Evolutionary conservation across 2,329 filamentous ascomycete genomes (phyloP), one percentile per base, ranked within the genome.

Genomic region (Dactylellina cionopaga): DNA sequence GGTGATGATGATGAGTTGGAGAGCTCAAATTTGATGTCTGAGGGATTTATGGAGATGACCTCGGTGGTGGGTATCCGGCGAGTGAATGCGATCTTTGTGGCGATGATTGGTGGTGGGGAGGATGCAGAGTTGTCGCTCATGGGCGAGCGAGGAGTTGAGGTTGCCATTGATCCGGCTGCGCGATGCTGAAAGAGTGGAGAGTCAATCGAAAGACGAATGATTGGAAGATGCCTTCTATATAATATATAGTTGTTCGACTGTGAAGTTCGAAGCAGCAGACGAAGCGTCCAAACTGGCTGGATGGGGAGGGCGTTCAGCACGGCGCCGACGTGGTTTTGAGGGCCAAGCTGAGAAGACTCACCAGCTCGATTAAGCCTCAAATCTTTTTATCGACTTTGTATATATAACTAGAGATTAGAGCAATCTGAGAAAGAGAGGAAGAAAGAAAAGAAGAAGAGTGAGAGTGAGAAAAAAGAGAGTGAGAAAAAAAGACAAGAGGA

Each of bases 1-100:
- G 56, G 47, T 4, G 25, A 35, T 19, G 41, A 35, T n/a, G 56
- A 35, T 2, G 68, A 73, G 10, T 25, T 51, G 1, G 64, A 63
- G 6, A 73, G 54, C 31, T 73, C 65, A 35, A 76, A 75, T 15
- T 44, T 70, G 13, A 76, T 76, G 17, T 74, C 72, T 13, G 64
- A 62, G 9, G 75, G 44, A 6, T 75, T 74, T 49, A 76, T 70
- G 29, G 64, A 69, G 5, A 72, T 46, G 13, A 70, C 52, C 51
- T 74, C 65, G 1, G 75, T 76, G n/a, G 47, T 46, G 10, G 65
- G 29, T 52, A 73, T 66, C 25, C 68, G 41, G 33, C 58, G 62
- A 29, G 59, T 59, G 47, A 65, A 73, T 2, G 60, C 19, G 15
- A 73, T 54, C 24, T 55, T 73, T 33, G 59, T 43, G 10, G 59